Evolutionary conservation across 257 asterid genomes (phyloP), one percentile per base, ranked within the genome.

Genomic region (Leptodermis oblonga): DNA sequence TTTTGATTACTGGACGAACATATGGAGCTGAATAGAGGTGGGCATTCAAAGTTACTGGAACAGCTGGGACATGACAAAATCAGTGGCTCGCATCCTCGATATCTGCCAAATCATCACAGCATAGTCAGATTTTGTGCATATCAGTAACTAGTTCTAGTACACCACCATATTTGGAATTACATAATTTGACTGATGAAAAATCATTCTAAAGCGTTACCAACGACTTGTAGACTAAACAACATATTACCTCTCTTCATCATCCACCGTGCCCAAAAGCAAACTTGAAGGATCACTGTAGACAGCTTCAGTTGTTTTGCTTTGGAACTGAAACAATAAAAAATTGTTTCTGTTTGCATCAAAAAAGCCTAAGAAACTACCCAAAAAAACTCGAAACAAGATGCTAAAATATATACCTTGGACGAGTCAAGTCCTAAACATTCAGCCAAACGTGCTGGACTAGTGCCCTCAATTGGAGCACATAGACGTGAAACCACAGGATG

Each of bases 401-500:
- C 6, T 17, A 61, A 62, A 11, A n/a, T n/a, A n/a, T 63, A 70
- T 77, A 90, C 99, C 95, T 87, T 94, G 65, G 99, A 91, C 54
- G 97, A 82, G 74, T 94, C 99, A 46, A 94, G 95, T 52, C 97
- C 99, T 76, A 91, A 83, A 87, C 99, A 94, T 67, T 91, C 99
- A 80, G 99, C 99, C 87, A 94, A 84, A 78, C 89, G 97, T 69
- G 99, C 82, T 59, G 97, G 97, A 76, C 95, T 90, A 65, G 99
- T 94, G 65, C 99, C 99, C 84, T 94, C 90, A 85, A 94, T 89
- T 69, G 97, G 85, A 63, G 96, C 97, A 72, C 97, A 94, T 56
- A 94, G 88, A 54, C 99, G 96, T 36, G 97, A 91, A 83, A 94
- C 86, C 77, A 94, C 99, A 36, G 99, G 99, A 82, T 94, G 99